Percentiles rank a stretch among this genome's conserved stretches.
Conservation (phyloP, 2,329 filamentous ascomycete species). For the Aspergillus udagawae region DNA sequence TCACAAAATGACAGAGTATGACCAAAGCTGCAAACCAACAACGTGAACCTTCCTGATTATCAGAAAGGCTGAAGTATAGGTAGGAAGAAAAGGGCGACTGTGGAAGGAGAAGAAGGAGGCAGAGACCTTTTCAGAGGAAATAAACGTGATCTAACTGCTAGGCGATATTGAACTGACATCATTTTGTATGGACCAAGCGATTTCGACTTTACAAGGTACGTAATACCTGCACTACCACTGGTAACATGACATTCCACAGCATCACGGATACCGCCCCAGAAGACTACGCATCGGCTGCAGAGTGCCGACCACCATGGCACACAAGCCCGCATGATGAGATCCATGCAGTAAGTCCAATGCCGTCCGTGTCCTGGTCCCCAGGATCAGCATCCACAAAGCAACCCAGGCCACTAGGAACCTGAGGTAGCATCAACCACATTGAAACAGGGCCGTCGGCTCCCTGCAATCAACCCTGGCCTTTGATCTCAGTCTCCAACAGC, state of each 20-base stretch:
- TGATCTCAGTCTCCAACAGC: not conserved
- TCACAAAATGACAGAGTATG: not conserved
- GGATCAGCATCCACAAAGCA: not conserved
- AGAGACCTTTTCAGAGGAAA: not conserved
- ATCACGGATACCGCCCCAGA: not conserved
- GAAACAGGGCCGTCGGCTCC: not conserved
- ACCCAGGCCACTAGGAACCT: not conserved
- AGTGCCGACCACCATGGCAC: not conserved
- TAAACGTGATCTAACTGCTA: slow-evolving; percentile 1
- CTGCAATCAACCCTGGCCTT: not conserved
- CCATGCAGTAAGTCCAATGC: not conserved
- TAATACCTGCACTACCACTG: slow-evolving; percentile 12
- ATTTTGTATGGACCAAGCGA: slow-evolving; percentile 1
- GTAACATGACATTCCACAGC: slow-evolving; percentile 15
- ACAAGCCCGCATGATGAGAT: not conserved
- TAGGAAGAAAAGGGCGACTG: slow-evolving; percentile 1
- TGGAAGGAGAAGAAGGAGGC: slow-evolving; percentile 6
- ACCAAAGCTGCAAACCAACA: not conserved
- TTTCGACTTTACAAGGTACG: slow-evolving; percentile 1
- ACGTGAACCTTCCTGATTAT: not conserved
- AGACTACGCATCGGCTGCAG: not conserved
- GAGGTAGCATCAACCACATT: not conserved
- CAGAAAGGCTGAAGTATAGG: slow-evolving; percentile 6
- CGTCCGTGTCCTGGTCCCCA: not conserved
- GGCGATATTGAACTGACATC: slow-evolving; percentile 13